Conservation (phyloP, 805 yeast species). For the Saturnispora ahearnii region DNA sequence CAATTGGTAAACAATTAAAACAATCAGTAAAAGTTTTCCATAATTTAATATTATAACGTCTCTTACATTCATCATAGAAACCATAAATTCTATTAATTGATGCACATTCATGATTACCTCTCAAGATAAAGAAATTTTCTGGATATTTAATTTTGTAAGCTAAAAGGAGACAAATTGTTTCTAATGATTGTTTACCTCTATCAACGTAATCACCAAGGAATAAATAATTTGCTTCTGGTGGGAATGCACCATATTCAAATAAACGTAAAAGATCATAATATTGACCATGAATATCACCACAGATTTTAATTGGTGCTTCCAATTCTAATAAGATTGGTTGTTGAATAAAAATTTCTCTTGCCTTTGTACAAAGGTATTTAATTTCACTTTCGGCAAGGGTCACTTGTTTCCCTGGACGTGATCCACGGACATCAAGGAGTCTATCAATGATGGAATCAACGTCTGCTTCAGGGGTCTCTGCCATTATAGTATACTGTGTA, state of each 20-base stretch:
- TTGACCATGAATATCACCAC: conserved; percentile 99
- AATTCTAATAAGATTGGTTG: conserved; percentile 93
- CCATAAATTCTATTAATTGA: conserved; percentile 97
- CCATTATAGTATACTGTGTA: conserved; percentile 10
- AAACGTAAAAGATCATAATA: conserved; percentile 91
- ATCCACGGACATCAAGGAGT: conserved; percentile 93
- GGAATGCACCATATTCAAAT: conserved; percentile 98
- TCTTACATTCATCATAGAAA: conserved; percentile 95
- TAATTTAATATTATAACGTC: conserved; percentile 94
- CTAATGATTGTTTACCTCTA: conserved; percentile 96
- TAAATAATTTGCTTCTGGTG: conserved; percentile 95
- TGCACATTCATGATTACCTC: conserved; percentile 99
- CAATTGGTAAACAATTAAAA: conserved; percentile 96
- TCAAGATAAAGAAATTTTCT: conserved; percentile 89
- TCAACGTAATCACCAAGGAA: conserved; percentile 97
- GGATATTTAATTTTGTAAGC: conserved; percentile 98
- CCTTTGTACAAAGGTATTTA: conserved; percentile 91
- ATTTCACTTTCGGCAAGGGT: conserved; percentile 90
- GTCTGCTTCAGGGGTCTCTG: conserved; percentile 63
- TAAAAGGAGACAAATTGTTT: conserved; percentile 85
- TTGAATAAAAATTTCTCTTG: conserved; percentile 94
- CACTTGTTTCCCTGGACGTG: conserved; percentile 96
- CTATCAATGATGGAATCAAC: conserved; percentile 96
- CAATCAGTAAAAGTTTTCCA: conserved; percentile 99
- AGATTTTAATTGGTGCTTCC: conserved; percentile 94